Base-by-base conservation (phyloP, 371 early-diverging fungal species). In the Batkoa obscura region DNA sequence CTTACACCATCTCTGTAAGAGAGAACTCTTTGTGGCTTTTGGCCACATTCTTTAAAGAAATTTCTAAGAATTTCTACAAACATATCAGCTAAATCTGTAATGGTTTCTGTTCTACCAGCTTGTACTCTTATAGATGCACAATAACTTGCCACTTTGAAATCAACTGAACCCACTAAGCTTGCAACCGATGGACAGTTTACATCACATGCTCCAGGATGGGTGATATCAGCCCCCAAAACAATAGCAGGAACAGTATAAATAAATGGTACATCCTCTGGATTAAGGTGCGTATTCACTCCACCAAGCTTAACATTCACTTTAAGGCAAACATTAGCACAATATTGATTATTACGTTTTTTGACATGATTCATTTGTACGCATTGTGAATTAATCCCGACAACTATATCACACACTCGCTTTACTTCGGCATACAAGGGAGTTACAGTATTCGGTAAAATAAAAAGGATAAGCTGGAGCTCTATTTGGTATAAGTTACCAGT, bases 1-100 rank as follows among this genome's bases (percentile, higher is more conserved):
- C 88, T 85, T 8, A 96, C 84, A 58, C 86, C 86, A 73, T 91
- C 91, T 62, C 99, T 86, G 66, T 87, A 99, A 62, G 93, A 90
- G 9, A 97, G 57, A 33, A 99, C 87, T 41, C 89, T 78, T 31
- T 76, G 73, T 3, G 98, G 99, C 64, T 86, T 76, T 36, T 71
- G 62, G 50, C 74, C 73, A 59, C 61, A 61, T 58, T 79, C 76
- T 64, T 81, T 86, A 63, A 80, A 91, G 65, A 72, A 84, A 45
- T 72, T 80, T 59, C 83, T 83, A 46, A 90, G 71, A 17, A 91
- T 69, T 57, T 93, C 87, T 60, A 81, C 79, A 23, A 81, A 70
- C 82, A 94, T 90, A 42, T 72, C 75, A 4, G 72, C 64, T 31
- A 98, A 70, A 68, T 88, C 84, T 30, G 74, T 76, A 63, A 98